Percentiles rank a stretch among this genome's conserved stretches.
These are phyloP conservation scores for Cucurbita maxima DNA, from an alignment of 306 rosid genomes.

Conservation along the genomic window DNA sequence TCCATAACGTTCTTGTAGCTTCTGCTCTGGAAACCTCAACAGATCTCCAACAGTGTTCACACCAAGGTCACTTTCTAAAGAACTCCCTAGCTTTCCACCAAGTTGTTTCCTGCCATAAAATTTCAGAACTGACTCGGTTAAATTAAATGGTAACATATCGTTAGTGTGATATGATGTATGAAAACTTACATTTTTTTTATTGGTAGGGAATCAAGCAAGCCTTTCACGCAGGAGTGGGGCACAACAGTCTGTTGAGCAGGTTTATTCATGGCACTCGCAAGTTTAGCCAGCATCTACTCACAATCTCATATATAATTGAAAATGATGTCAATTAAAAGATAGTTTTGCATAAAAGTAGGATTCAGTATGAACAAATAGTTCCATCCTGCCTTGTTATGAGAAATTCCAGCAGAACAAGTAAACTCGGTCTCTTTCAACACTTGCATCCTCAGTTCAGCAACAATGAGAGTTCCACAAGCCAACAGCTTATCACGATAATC, in stretches of 20 bases:
- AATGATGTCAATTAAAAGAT: not conserved
- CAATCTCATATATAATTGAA: slow-evolving; percentile 9
- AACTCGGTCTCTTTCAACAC: slow-evolving; percentile 82
- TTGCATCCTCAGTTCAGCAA: slow-evolving; percentile 75
- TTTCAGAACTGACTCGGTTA: not conserved
- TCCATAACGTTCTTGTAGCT: slow-evolving; percentile 75
- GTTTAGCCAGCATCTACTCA: slow-evolving; percentile 83
- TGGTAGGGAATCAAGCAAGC: slow-evolving; percentile 74
- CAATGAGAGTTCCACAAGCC: slow-evolving; percentile 88
- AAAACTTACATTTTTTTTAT: slow-evolving; percentile 72
- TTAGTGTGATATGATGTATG: not conserved
- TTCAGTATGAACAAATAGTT: not conserved
- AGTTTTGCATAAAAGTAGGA: not conserved
- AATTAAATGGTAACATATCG: slow-evolving; percentile 12
- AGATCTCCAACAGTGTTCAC: slow-evolving; percentile 71
- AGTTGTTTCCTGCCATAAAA: slow-evolving; percentile 73
- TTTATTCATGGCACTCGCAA: slow-evolving; percentile 87
- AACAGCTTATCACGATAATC: slow-evolving; percentile 66
- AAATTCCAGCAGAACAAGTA: slow-evolving; percentile 96
- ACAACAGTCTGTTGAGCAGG: slow-evolving; percentile 98
- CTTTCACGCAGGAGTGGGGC: slow-evolving; percentile 62
- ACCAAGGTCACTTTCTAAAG: slow-evolving; percentile 70
- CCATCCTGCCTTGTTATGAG: slow-evolving; percentile 74
- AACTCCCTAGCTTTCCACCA: slow-evolving; percentile 92
- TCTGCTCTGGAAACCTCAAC: slow-evolving; percentile 70